Base-by-base conservation (phyloP, 176 grass and related monocot genomes). In the Puya raimondii region DNA sequence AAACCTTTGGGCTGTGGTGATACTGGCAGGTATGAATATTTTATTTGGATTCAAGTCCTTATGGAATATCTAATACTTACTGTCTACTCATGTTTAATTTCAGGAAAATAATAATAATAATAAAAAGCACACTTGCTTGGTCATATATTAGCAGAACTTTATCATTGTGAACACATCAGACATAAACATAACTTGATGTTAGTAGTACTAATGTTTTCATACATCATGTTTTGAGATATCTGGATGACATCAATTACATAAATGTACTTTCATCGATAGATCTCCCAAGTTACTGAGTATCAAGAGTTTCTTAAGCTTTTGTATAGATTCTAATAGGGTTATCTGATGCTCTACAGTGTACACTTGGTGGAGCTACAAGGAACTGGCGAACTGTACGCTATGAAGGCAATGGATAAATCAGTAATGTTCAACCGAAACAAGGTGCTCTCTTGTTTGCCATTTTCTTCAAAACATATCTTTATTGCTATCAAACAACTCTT, bases 331-430 rank as follows among this genome's bases (percentile, higher is more conserved):
- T 61, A 20, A 61, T 61, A 61, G 8, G n/a, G 17, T 9, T n/a
- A 18, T 61, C 20, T 61, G 16, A 61, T 61, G 56, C 10, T 61
- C 56, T 61, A 20, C 70, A 99, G 94, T 78, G 94, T 99, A 74
- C 89, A 93, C 67, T 81, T 99, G 78, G 94, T 99, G 78, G 94
- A 99, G 73, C 77, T 99, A 64, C 82, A 91, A 88, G 94, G 86
- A 53, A 93, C 86, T 17, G 84, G 89, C 73, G 87, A 99, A 86
- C 82, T 93, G 64, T 99, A 85, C 84, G 94, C 94, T 53, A 99
- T 99, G 94, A 99, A 99, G 66, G 94, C 87, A 64, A 99, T 99
- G 94, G 89, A 93, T 72, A 99, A 99, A 78, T 90, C 89, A 82
- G 81, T 93, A 64, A 93, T 99, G 94, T 80, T 91, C 75, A 90